Conservation (phyloP, 768 basidiomycete genomes). For the Melanogaster broomeanus region DNA sequence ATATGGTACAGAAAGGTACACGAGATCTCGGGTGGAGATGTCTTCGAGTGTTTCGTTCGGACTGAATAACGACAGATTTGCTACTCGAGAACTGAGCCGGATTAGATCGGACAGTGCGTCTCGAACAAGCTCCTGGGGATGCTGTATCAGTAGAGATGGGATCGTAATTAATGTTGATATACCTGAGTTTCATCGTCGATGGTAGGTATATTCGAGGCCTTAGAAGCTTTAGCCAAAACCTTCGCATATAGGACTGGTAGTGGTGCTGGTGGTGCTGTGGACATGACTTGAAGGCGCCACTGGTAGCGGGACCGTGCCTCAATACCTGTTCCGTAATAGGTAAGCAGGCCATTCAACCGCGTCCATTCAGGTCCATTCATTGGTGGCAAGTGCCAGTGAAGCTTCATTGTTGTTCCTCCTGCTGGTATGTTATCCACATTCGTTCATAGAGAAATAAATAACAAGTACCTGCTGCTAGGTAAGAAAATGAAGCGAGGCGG, state of each 20-base stretch:
- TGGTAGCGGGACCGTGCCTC: too few species aligned
- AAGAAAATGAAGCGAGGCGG: constrained; percentile 2
- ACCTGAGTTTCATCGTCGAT: constrained; percentile 50
- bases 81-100: constrained; percentile 52
- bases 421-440: background rate
- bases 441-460: too few species aligned
- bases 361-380: background rate
- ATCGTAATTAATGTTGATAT: background rate
- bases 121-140: constrained; percentile 57
- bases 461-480: background rate
- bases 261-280: constrained; percentile 24
- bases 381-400: background rate
- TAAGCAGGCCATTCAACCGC: background rate
- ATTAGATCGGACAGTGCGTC: constrained; percentile 58
- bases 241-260: constrained; percentile 41
- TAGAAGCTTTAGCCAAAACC: constrained; percentile 39
- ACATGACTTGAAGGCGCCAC: constrained; percentile 12
- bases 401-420: background rate
- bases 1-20: constrained; percentile 76
- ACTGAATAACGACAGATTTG: constrained; percentile 73
- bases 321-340: background rate
- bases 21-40: constrained; percentile 72
- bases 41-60: constrained; percentile 83
- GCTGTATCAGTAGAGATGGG: constrained; percentile 8
- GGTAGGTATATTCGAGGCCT: constrained; percentile 41